Percentiles rank a stretch among this genome's conserved stretches.
These are phyloP conservation scores for Fusarium algeriense DNA, from an alignment of 2,329 filamentous ascomycete genomes.

Conservation along the genomic window DNA sequence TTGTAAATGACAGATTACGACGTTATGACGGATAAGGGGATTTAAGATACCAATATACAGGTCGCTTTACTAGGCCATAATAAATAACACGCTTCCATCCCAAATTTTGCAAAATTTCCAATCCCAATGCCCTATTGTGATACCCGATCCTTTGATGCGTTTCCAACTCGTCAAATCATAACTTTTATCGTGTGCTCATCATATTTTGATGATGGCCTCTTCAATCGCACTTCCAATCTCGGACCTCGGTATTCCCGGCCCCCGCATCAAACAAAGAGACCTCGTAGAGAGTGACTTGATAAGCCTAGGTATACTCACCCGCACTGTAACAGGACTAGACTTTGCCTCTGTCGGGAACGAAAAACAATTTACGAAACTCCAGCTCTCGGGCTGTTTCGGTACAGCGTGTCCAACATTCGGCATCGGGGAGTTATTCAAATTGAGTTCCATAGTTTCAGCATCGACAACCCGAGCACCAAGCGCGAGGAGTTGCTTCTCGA, in stretches of 20 bases:
- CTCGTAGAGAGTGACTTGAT: slow-evolving; percentile 36
- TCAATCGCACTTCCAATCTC: slow-evolving; percentile 46
- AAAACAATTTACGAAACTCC: slow-evolving; percentile 48
- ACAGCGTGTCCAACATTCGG: slow-evolving; percentile 3
- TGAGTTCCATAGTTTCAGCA: slow-evolving; percentile 42
- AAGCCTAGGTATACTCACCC: slow-evolving; percentile 33
- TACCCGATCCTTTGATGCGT: not conserved
- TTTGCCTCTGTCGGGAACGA: slow-evolving; percentile 31
- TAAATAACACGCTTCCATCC: slow-evolving; percentile 28
- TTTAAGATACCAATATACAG: slow-evolving; percentile 40
- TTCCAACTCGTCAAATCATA: not conserved
- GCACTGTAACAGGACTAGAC: slow-evolving; percentile 27
- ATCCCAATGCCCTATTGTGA: not conserved
- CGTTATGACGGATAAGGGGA: slow-evolving; percentile 38
- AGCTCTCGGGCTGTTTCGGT: slow-evolving; percentile 43
- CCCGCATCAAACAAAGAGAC: slow-evolving; percentile 42
- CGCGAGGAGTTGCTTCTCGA: slow-evolving; percentile 45
- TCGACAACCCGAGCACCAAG: slow-evolving; percentile 43
- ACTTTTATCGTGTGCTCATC: not conserved
- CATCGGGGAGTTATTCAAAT: slow-evolving; percentile 25
- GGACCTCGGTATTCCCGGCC: slow-evolving; percentile 44
- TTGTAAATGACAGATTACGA: slow-evolving; percentile 39
- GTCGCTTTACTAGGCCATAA: slow-evolving; percentile 25
- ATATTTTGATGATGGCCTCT: slow-evolving; percentile 34
- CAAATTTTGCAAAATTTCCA: not conserved